Percentiles rank a stretch among this genome's conserved stretches.
These are phyloP conservation scores for Plenodomus biglobosus DNA, from an alignment of 2,329 filamentous ascomycete species.

Conservation along the genomic window DNA sequence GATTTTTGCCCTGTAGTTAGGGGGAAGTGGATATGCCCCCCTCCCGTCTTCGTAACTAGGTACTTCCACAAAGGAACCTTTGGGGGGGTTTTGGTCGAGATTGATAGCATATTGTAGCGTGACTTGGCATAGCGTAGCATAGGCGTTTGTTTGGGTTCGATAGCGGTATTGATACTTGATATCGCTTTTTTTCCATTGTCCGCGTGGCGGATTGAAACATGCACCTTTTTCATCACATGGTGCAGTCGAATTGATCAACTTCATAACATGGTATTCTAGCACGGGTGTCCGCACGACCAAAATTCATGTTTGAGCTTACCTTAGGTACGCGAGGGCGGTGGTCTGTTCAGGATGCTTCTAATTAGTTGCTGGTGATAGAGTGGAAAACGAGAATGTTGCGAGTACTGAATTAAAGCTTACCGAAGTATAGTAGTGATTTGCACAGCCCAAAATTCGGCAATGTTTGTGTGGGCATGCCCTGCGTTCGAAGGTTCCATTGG, in stretches of 20 bases:
- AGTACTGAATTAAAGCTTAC: too few relatives aligned
- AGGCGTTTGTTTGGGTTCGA: not conserved
- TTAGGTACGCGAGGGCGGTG: too few relatives aligned
- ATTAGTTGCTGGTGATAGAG: not conserved
- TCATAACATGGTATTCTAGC: not conserved
- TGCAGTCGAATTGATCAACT: conserved; percentile 1
- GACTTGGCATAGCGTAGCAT: conserved; percentile 10
- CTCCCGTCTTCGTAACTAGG: too few relatives aligned
- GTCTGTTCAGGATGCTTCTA: not conserved
- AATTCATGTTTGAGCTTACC: not conserved
- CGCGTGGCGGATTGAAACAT: not conserved
- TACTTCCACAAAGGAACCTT: too few relatives aligned
- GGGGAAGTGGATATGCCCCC: not conserved
- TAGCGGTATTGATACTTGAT: not conserved
- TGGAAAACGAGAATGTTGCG: too few relatives aligned
- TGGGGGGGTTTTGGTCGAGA: conserved; percentile 6
- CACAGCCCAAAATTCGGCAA: conserved; percentile 9
- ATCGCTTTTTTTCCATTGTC: not conserved
- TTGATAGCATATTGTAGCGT: conserved; percentile 10
- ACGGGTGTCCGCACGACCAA: conserved; percentile 1
- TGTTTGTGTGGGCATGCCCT: conserved; percentile 3
- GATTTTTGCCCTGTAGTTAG: too few relatives aligned
- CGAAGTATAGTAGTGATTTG: conserved; percentile 1
- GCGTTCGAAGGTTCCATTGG: not conserved
- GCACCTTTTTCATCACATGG: not conserved